These are phyloP conservation scores for Coniferiporia sulphurascens DNA, from an alignment of 1,284 basidiomycete species.

Conservation along the genomic window DNA sequence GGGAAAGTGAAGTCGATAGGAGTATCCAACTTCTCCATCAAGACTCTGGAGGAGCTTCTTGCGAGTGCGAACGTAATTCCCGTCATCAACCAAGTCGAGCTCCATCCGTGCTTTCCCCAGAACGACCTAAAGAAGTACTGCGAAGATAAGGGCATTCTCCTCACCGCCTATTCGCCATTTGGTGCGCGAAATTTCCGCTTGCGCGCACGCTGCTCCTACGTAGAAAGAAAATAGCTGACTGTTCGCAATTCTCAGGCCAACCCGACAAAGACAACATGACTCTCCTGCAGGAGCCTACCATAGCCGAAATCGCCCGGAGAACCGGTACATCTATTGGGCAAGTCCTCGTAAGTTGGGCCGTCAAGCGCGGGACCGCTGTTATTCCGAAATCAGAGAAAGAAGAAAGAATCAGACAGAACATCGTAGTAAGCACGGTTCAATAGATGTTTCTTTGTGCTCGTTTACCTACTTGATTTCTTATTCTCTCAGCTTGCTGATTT, in stretches of 20 bases:
- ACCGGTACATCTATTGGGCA: constrained; percentile 37
- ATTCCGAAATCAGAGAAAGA: constrained; percentile 38
- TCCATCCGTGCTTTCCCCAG: constrained; percentile 43
- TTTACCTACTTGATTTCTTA: too few relatives aligned
- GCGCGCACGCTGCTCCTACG: neutral
- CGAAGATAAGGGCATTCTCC: constrained; percentile 39
- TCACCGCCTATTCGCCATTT: constrained; percentile 50
- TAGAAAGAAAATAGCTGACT: neutral
- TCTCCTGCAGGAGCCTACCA: constrained; percentile 19
- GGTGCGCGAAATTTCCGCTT: constrained; percentile 27
- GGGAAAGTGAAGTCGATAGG: constrained; percentile 46
- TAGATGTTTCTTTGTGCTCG: neutral
- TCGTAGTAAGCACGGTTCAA: constrained; percentile 24
- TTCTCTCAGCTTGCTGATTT: constrained; percentile 27
- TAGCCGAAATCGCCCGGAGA: constrained; percentile 38
- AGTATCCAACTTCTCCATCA: constrained; percentile 47
- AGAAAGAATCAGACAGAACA: constrained; percentile 37
- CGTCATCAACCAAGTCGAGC: constrained; percentile 48
- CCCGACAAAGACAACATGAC: neutral
- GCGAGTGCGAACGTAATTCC: constrained; percentile 39
- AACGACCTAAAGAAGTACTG: constrained; percentile 43
- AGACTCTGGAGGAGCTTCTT: constrained; percentile 29
- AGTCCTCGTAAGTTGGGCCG: constrained; percentile 38
- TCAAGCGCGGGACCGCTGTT: constrained; percentile 32
- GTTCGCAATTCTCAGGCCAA: constrained; percentile 13